These are phyloP conservation scores for Misopates orontium DNA, from an alignment of 257 asterid genomes.

Conservation along the genomic window DNA sequence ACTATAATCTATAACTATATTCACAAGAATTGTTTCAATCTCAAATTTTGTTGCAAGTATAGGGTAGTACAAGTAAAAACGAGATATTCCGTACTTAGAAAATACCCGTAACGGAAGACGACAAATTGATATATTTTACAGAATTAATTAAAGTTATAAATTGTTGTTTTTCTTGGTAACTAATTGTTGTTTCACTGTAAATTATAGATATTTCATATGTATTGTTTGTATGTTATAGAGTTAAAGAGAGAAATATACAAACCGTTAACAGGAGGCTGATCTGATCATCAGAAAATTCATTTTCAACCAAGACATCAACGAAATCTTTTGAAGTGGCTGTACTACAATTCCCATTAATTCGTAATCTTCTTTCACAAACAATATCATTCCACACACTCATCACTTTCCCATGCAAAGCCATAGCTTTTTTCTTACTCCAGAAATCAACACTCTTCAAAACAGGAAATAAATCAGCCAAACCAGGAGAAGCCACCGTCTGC, in stretches of 20 bases:
- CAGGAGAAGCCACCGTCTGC: constrained; percentile 15
- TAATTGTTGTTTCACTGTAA: no score
- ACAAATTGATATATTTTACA: no score
- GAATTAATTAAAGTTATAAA: no score
- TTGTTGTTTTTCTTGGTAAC: no score
- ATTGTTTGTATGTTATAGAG: background rate
- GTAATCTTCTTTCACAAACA: constrained; percentile 1
- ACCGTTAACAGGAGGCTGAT: constrained; percentile 23
- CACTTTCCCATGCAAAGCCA: constrained; percentile 14
- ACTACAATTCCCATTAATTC: background rate
- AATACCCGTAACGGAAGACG: no score
- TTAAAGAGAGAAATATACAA: background rate
- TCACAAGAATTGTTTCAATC: no score
- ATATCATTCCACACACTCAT: constrained; percentile 14
- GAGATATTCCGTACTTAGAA: no score
- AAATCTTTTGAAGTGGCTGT: constrained; percentile 1
- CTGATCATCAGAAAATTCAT: constrained; percentile 22
- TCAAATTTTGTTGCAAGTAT: no score
- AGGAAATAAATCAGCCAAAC: constrained; percentile 23
- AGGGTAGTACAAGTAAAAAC: no score
- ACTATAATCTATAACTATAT: no score
- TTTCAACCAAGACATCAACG: constrained; percentile 17
- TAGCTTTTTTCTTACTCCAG: constrained; percentile 20
- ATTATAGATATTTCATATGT: no score
- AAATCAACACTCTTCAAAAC: constrained; percentile 12